phyloP scores from a whole-genome alignment of 495 filamentous ascomycete genomes.

The Immersiella caudata region DNA sequence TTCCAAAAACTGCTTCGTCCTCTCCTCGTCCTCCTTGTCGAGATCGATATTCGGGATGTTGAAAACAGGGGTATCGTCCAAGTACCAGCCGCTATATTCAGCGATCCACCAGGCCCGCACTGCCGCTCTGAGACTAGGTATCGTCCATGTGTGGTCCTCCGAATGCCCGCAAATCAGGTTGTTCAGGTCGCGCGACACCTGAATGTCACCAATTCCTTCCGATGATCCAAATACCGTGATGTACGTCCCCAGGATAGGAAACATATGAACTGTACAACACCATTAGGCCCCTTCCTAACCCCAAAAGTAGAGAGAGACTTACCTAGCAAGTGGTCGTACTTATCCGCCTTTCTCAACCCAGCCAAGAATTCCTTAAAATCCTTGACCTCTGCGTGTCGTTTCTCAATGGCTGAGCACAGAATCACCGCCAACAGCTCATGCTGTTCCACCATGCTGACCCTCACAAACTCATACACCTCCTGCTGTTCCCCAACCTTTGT shows the following conservation, averaged over 20 bases:
- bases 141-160: constrained; percentile 67
- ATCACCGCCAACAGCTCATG: constrained; percentile 85
- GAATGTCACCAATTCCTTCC: constrained; percentile 59
- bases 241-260: constrained; percentile 74
- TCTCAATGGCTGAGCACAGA: constrained; percentile 74
- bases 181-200: constrained; percentile 70
- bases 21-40: constrained; percentile 65
- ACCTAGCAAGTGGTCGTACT: constrained; percentile 64
- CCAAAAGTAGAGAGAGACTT: constrained; percentile 16
- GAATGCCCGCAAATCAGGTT: constrained; percentile 61
- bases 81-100: constrained; percentile 88
- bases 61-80: constrained; percentile 64
- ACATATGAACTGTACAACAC: constrained; percentile 63
- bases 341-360: constrained; percentile 66
- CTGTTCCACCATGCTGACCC: constrained; percentile 73
- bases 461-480: constrained; percentile 74
- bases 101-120: constrained; percentile 80
- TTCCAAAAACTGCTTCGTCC: constrained; percentile 69
- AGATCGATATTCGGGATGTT: constrained; percentile 59
- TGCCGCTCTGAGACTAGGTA: constrained; percentile 75
- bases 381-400: constrained; percentile 63
- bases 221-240: constrained; percentile 74
- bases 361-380: constrained; percentile 73
- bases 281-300: constrained; percentile 21
- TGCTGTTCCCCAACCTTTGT: constrained; percentile 64